Evolutionary conservation across 2,329 filamentous ascomycete genomes (phyloP).

Genomic region (Penicillium sp.): DNA sequence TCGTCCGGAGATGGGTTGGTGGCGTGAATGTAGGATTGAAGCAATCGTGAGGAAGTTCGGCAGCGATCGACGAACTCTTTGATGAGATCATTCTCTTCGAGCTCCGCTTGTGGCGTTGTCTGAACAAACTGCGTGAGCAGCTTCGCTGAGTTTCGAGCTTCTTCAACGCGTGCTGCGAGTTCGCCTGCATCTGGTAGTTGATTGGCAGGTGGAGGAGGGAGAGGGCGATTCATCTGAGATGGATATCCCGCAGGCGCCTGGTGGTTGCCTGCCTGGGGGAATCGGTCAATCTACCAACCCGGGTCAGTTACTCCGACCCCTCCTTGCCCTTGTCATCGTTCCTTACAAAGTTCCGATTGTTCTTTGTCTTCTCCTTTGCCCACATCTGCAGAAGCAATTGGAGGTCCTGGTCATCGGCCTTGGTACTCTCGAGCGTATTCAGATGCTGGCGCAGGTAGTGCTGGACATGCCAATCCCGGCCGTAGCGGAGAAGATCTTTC

Average conservation of each 20-base stretch:
- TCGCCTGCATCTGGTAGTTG: slow-evolving; percentile 67
- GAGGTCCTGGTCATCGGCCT: slow-evolving; percentile 71
- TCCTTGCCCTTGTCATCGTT: neutral
- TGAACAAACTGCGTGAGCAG: slow-evolving; percentile 89
- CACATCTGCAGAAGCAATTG: slow-evolving; percentile 76
- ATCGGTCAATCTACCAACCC: slow-evolving; percentile 8
- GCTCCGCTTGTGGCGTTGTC: slow-evolving; percentile 73
- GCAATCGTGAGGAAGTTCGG: slow-evolving; percentile 71
- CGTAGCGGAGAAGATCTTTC: slow-evolving; percentile 70
- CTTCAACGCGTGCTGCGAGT: slow-evolving; percentile 78
- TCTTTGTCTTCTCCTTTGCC: slow-evolving; percentile 76
- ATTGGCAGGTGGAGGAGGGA: neutral
- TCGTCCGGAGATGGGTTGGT: slow-evolving; percentile 82
- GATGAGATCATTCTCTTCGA: slow-evolving; percentile 81
- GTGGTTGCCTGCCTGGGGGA: neutral
- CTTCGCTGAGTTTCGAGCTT: slow-evolving; percentile 85
- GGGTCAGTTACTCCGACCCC: neutral
- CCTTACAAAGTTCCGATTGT: slow-evolving; percentile 45
- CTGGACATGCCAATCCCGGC: slow-evolving; percentile 71
- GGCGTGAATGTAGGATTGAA: slow-evolving; percentile 81
- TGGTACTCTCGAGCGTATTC: slow-evolving; percentile 70
- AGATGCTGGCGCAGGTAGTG: slow-evolving; percentile 87
- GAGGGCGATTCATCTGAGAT: neutral
- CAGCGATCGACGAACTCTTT: slow-evolving; percentile 90
- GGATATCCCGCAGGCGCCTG: neutral